These are phyloP conservation scores for Madurella mycetomatis DNA, from an alignment of 2,329 filamentous ascomycete species.

Conservation along the genomic window DNA sequence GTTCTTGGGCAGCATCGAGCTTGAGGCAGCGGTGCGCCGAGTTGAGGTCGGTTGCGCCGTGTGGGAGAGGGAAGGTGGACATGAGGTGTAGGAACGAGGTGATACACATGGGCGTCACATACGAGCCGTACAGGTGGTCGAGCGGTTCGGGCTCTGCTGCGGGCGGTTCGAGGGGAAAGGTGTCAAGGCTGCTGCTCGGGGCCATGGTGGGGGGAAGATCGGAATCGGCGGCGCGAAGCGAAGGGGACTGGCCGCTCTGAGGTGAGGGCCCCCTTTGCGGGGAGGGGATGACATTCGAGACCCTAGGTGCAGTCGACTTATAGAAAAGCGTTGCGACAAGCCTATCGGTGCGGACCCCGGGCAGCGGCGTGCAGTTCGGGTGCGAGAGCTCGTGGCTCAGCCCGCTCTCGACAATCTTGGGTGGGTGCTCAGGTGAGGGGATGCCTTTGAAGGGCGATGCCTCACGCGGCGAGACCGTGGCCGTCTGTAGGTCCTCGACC, in stretches of 20 bases:
- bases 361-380: constrained; percentile 54
- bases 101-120: constrained; percentile 61
- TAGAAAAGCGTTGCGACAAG: constrained; percentile 63
- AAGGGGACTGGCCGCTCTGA: constrained; percentile 24
- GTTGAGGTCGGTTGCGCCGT: constrained; percentile 48
- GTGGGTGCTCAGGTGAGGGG: constrained; percentile 55
- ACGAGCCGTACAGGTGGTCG: constrained; percentile 62
- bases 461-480: constrained; percentile 36
- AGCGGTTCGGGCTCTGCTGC: constrained; percentile 54
- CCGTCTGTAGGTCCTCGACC: constrained; percentile 49
- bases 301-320: constrained; percentile 39
- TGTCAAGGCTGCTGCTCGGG: constrained; percentile 54
- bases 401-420: constrained; percentile 58
- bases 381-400: constrained; percentile 60
- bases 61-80: constrained; percentile 55
- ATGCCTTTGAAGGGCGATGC: constrained; percentile 55
- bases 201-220: constrained; percentile 52
- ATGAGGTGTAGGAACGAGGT: constrained; percentile 64
- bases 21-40: constrained; percentile 65
- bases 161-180: constrained; percentile 57
- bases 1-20: constrained; percentile 37
- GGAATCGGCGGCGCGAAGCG: constrained; percentile 33
- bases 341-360: constrained; percentile 45
- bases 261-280: constrained; percentile 33
- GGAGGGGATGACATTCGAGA: constrained; percentile 34